Evolutionary conservation across 768 basidiomycete genomes (phyloP).

Genomic region (Pleurotus eryngii): DNA sequence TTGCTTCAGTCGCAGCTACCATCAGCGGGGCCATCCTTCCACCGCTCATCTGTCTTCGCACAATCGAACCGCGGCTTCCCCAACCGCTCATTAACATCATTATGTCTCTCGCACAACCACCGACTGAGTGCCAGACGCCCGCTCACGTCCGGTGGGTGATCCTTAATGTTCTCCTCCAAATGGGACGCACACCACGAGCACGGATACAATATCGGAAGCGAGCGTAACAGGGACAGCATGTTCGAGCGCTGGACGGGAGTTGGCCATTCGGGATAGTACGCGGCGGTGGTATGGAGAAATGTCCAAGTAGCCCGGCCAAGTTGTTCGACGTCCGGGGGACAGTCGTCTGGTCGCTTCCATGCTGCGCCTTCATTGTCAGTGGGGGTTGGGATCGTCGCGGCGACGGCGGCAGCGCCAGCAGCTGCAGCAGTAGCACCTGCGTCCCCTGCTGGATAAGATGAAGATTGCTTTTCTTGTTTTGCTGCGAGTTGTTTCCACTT

Average conservation of each 20-base stretch:
- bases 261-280: conserved; percentile 89
- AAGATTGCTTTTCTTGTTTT: conserved; percentile 29
- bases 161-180: conserved; percentile 67
- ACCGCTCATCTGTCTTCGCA: conserved; percentile 76
- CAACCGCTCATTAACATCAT: conserved; percentile 84
- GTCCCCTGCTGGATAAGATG: conserved; percentile 17
- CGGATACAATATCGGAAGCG: conserved; percentile 84
- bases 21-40: conserved; percentile 88
- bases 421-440: conserved; percentile 18
- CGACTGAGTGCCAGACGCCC: conserved; percentile 62
- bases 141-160: conserved; percentile 75
- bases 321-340: conserved; percentile 87
- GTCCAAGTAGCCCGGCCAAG: conserved; percentile 95
- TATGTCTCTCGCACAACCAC: conserved; percentile 93
- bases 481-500: conserved; percentile 47
- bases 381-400: conserved; percentile 9
- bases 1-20: conserved; percentile 75
- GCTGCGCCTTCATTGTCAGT: conserved; percentile 9
- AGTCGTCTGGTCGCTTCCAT: conserved; percentile 52
- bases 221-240: conserved; percentile 77
- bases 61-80: conserved; percentile 88
- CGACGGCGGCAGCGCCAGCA: conserved; percentile 16
- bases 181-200: conserved; percentile 84
- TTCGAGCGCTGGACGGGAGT: conserved; percentile 71
- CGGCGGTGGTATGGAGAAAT: conserved; percentile 92